A percentile compares a stretch with the other conserved stretches of the same genome.
phyloP scores from a whole-genome alignment of 495 filamentous ascomycete species.

The Aeminium ludgeri region DNA sequence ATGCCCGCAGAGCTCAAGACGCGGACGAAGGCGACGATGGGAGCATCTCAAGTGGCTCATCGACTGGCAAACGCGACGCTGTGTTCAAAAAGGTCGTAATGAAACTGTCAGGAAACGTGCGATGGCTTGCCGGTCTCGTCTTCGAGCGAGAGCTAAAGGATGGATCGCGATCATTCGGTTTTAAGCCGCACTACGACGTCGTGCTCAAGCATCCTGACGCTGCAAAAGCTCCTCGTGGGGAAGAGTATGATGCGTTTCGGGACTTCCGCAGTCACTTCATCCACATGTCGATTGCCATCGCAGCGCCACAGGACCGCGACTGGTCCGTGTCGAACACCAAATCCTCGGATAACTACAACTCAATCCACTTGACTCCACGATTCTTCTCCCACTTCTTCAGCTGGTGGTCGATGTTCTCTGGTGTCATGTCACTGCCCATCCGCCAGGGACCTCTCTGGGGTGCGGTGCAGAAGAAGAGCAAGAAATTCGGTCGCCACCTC shows the following conservation, averaged over 20 bases:
- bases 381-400: conserved; percentile 98
- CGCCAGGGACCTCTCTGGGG: conserved; percentile 84
- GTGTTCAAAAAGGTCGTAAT: conserved; percentile 94
- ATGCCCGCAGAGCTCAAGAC: conserved; percentile 42
- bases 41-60: conserved; percentile 38
- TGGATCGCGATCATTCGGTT: conserved; percentile 60
- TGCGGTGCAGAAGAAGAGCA: conserved; percentile 82
- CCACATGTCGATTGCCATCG: conserved; percentile 77
- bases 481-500: conserved; percentile 93
- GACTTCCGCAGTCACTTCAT: conserved; percentile 93
- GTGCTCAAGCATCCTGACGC: conserved; percentile 63
- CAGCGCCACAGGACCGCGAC: conserved; percentile 62
- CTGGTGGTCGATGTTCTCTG: conserved; percentile 95
- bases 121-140: conserved; percentile 75
- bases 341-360: conserved; percentile 78
- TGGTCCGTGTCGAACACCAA: conserved; percentile 59
- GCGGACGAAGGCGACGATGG: conserved; percentile 28
- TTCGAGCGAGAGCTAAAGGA: conserved; percentile 64
- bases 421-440: conserved; percentile 85
- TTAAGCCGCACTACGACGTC: conserved; percentile 85
- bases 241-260: conserved; percentile 75
- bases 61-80: conserved; percentile 52
- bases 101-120: conserved; percentile 91
- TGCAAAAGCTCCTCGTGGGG: conserved; percentile 38
- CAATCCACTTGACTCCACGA: conserved; percentile 77